Conservation (phyloP, 768 basidiomycete genomes). For the Hericium alpestre region DNA sequence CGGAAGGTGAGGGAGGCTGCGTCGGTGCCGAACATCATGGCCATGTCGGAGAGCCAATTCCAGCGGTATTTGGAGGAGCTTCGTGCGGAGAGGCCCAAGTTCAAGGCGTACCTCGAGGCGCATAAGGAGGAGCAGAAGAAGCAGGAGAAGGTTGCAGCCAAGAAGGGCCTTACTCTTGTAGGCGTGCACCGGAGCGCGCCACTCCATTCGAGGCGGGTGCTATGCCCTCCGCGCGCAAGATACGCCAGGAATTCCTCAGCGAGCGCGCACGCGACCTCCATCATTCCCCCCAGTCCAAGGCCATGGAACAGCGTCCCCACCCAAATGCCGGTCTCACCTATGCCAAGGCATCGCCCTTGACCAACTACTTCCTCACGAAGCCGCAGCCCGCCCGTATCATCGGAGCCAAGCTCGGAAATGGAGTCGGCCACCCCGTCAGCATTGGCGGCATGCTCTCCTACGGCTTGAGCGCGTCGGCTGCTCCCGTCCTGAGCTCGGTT, state of each 20-base stretch:
- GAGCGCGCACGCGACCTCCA: slow-evolving; percentile 17
- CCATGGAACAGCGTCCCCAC: slow-evolving; percentile 59
- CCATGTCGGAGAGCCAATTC: slow-evolving; percentile 54
- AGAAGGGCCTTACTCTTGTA: neutral
- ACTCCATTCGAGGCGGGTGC: slow-evolving; percentile 10
- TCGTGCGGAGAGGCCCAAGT: slow-evolving; percentile 44
- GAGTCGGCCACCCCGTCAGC: slow-evolving; percentile 21
- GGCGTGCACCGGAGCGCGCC: slow-evolving; percentile 5
- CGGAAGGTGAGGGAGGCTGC: slow-evolving; percentile 4
- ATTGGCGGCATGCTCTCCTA: slow-evolving; percentile 34
- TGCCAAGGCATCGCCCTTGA: slow-evolving; percentile 39
- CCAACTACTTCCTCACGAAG: slow-evolving; percentile 39
- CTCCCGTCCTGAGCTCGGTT: neutral
- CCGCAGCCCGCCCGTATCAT: slow-evolving; percentile 49
- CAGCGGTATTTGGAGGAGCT: slow-evolving; percentile 47
- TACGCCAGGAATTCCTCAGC: slow-evolving; percentile 31
- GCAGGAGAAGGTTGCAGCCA: neutral
- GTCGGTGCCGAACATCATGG: slow-evolving; percentile 38
- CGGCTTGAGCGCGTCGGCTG: slow-evolving; percentile 8
- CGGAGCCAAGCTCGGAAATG: neutral
- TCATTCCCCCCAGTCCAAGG: slow-evolving; percentile 18
- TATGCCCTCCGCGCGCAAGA: slow-evolving; percentile 2
- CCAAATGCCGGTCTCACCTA: slow-evolving; percentile 54
- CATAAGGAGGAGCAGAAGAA: neutral
- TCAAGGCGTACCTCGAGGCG: slow-evolving; percentile 34